Evolutionary conservation across 2,329 filamentous ascomycete species (phyloP).

Genomic region (Rutstroemia sp.): DNA sequence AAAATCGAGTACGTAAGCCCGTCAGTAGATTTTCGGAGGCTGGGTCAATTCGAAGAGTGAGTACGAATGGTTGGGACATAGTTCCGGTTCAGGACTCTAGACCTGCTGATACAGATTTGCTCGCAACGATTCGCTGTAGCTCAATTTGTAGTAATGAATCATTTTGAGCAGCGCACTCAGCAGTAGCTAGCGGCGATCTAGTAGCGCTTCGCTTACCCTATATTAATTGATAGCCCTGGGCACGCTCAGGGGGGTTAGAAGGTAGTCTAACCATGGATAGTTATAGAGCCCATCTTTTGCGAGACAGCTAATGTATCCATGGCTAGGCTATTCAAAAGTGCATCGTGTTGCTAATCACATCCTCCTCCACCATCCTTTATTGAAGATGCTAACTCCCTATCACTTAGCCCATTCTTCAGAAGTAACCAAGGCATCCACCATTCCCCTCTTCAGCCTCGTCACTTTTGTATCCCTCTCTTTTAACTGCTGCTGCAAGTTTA

Average conservation of each 20-base stretch:
- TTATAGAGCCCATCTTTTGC: too few relatives aligned
- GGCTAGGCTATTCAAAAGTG: background rate
- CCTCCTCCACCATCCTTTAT: background rate
- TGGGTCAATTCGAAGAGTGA: slow-evolving; percentile 8
- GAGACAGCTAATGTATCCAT: too few relatives aligned
- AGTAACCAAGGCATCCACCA: slow-evolving; percentile 33
- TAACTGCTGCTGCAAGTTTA: slow-evolving; percentile 51
- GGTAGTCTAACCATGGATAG: too few relatives aligned
- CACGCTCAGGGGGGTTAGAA: too few relatives aligned
- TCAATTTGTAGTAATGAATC: too few relatives aligned
- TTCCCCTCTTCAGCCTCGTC: slow-evolving; percentile 35
- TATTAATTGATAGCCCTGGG: too few relatives aligned
- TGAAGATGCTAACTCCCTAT: background rate
- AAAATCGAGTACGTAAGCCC: background rate
- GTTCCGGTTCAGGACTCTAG: background rate
- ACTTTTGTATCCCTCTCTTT: slow-evolving; percentile 50
- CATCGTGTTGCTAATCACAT: background rate
- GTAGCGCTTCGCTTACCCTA: too few relatives aligned
- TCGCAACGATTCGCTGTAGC: too few relatives aligned
- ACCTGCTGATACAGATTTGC: too few relatives aligned
- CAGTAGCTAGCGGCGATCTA: too few relatives aligned
- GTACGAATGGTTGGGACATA: slow-evolving; percentile 10
- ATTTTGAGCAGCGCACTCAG: too few relatives aligned
- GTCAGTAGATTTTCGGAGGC: slow-evolving; percentile 6
- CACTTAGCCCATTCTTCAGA: slow-evolving; percentile 5